Evolutionary conservation across 1,139 yeast species (phyloP), one percentile per base, ranked within the genome.

Genomic region (Taphrina confusa): DNA sequence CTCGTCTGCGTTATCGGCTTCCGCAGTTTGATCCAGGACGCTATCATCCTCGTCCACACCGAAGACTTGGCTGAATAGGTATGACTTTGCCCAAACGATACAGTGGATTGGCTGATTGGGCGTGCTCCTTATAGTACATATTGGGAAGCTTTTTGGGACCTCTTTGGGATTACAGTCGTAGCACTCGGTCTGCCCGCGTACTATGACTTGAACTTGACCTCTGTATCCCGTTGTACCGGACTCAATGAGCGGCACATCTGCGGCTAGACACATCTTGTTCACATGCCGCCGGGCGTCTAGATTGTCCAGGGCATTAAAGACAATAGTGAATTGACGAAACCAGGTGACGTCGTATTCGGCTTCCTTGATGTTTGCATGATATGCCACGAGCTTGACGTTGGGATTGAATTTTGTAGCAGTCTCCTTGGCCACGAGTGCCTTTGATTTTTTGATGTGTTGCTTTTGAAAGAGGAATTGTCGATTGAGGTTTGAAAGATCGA

Each of bases 81-180:
- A 94, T 68, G 87, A 89, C 69, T 94, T 94, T 12, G 97, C 96
- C 98, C 99, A 94, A 0, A 95, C 95, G 42, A 94, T 85, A 71
- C 97, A 89, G 70, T 94, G 99, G 8, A 92, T 85, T 0, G 97
- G 97, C 70, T 86, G 91, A 0, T 96, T 88, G 0, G 98, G 99
- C 0, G 98, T 92, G 8, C 96, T 88, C 65, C 99, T 78, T 61
- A 94, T 94, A 0, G 98, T 94, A 71, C 99, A 94, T 1, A 94
- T 96, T 0, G 99, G 97, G 71, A 82, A 92, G 0, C 95, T 80
- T 69, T 87, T 90, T 2, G 97, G 96, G 0, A 95, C 83, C 36
- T 83, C 94, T 69, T 91, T 89, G 4, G 87, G 82, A 33, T 84
- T 82, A 73, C 99, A 94, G 65, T 89, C 97, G 72, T 90, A 94